Evolutionary conservation across 78 protist species (phyloP).

Genomic region (Dictyostelium capitatum): DNA sequence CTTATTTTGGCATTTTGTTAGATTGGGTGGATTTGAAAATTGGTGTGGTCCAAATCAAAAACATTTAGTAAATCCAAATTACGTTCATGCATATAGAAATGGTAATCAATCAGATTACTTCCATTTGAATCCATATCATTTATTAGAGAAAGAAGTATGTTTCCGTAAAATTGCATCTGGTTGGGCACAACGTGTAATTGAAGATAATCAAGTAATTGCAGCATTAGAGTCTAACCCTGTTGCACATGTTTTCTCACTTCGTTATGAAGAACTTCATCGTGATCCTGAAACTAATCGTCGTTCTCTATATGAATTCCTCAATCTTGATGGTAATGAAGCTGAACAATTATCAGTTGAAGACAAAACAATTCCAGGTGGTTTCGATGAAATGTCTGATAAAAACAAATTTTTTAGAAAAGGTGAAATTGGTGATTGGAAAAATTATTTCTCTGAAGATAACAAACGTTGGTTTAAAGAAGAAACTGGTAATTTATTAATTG

Average conservation of each 20-base stretch:
- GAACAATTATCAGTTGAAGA: conserved; percentile 29
- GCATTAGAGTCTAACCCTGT: conserved; percentile 37
- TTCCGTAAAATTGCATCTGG: conserved; percentile 23
- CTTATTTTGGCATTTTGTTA: conserved; percentile 71
- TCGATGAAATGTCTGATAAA: conserved; percentile 28
- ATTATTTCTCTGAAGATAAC: conserved; percentile 41
- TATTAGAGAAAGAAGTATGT: conserved; percentile 60
- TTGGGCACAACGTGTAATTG: conserved; percentile 63
- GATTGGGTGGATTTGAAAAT: conserved; percentile 74
- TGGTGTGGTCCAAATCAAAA: conserved; percentile 50
- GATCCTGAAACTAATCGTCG: conserved; percentile 37
- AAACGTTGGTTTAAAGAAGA: conserved; percentile 75
- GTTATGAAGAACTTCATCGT: conserved; percentile 73
- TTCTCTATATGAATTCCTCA: conserved; percentile 26
- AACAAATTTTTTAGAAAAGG: conserved; percentile 78
- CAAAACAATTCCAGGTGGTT: conserved; percentile 67
- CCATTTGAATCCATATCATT: background rate
- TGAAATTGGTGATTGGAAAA: conserved; percentile 79
- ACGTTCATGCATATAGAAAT: conserved; percentile 12
- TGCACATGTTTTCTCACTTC: conserved; percentile 28
- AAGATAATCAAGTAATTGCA: conserved; percentile 3
- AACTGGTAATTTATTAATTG: conserved; percentile 41
- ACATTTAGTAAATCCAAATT: conserved; percentile 35
- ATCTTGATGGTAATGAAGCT: conserved; percentile 37
- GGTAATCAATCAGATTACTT: conserved; percentile 6